Base-by-base conservation (phyloP, 768 basidiomycete genomes). In the Dictyophora rubrovolvata region DNA sequence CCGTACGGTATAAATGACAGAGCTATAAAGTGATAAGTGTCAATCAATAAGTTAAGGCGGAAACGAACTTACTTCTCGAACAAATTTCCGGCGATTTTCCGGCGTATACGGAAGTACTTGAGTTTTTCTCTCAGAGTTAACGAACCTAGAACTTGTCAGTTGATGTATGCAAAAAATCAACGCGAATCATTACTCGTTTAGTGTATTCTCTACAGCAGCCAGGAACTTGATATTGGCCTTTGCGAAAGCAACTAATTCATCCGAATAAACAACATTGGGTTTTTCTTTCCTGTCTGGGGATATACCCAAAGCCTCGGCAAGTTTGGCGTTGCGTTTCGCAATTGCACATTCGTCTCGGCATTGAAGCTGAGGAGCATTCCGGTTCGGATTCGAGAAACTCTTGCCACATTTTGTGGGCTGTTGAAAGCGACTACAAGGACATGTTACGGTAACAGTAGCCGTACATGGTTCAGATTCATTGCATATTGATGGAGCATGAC, bases 241-340 rank as follows among this genome's bases (percentile, higher is more conserved):
- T 17, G 80, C 87, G 66, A 86, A 85, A 1, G 68, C 71, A 1
- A 83, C 69, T 20, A 94, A 65, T 48, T 90, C 87, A 1, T 83
- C 77, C 20, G 71, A 69, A 69, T 89, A 95, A 4, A 71, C 74
- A 53, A 78, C 79, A 23, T 54, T 60, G 51, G 75, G 78, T 17
- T 75, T 72, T 7, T 68, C 71, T 48, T 61, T 48, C 64, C 64
- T 63, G 48, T 83, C 78, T 16, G 79, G 70, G 42, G 73, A 85
- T 65, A 98, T 95, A 0, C 94, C 93, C 5, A 99, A 72, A 1
- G 96, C 96, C 42, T 93, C 92, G 0, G 96, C 96, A 8, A 99
- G 72, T 36, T 83, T 75, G 0, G 86, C 89, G 64, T 96, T 97
- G 11, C 96, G 81, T 68, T 94, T 89, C 48, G 86, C 88, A 53